Base-by-base conservation (phyloP, 345 rosid species). In the Corymbia maculata region DNA sequence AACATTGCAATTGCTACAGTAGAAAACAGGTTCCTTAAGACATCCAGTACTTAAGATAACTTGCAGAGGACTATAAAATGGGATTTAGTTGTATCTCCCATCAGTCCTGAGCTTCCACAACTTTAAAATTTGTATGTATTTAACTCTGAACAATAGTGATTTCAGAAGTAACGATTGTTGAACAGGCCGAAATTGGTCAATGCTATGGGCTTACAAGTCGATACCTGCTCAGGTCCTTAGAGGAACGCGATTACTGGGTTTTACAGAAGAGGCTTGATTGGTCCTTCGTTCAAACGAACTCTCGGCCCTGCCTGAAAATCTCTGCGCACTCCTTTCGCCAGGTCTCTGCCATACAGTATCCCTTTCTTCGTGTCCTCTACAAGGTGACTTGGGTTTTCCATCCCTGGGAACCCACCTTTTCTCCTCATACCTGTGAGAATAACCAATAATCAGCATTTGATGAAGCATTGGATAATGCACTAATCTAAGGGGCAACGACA, bases 321-420 rank as follows among this genome's bases (percentile, higher is more conserved):
- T 94, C 86, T 92, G 93, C 61, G 88, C 94, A 88, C 91, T 93
- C 90, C 91, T 94, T 89, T 96, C 98, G 51, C 87, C 91, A 51
- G 95, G 90, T 90, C 92, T 95, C 93, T 94, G 94, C 91, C 92
- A 92, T 55, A 87, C 52, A 51, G 93, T 52, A 89, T 93, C 86
- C 79, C 70, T 93, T 90, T 95, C 96, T 53, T 95, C 99, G 85
- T 26, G 96, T 75, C 89, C 91, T 88, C 95, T 90, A n/a, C 97
- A 94, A 89, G 99, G 95, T 89, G 98, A 94, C 88, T 89, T 91
- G 88, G 95, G 89, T 57, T 92, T 95, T 89, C 94, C 97, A 88
- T 96, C 98, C 92, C 87, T 95, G 70, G 96, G 85, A 88, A 94
- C 91, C 99, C 99, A 98, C 94, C 98, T 93, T 91, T 95, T 98